A percentile compares a stretch with the other conserved stretches of the same genome.
Conservation (phyloP, 129 eudicot genomes). For the Silybum marianum region DNA sequence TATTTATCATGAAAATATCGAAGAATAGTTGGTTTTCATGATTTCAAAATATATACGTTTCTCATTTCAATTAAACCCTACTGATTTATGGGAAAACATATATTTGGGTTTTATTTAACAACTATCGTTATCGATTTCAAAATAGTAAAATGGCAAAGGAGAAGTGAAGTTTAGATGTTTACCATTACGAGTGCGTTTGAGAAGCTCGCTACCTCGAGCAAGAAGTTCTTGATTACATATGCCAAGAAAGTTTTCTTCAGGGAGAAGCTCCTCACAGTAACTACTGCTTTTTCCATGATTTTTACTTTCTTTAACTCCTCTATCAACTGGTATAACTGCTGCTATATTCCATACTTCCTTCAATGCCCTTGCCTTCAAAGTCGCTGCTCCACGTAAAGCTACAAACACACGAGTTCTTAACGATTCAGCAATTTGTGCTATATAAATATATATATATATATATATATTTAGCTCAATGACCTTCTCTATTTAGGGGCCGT, state of each 20-base stretch:
- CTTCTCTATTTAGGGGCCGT: not conserved
- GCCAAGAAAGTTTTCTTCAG: slow-evolving; percentile 78
- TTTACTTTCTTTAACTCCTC: slow-evolving; percentile 52
- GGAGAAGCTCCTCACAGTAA: slow-evolving; percentile 55
- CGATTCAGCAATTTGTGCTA: not conserved
- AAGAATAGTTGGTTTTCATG: not conserved
- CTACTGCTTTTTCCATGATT: slow-evolving; percentile 36
- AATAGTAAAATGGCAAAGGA: not conserved
- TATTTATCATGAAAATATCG: not conserved
- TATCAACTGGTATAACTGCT: slow-evolving; percentile 87
- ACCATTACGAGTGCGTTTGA: slow-evolving; percentile 95
- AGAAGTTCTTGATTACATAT: slow-evolving; percentile 85
- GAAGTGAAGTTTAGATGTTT: slow-evolving; percentile 19
- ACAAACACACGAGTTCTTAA: not conserved
- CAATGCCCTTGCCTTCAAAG: slow-evolving; percentile 91
- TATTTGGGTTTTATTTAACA: not conserved
- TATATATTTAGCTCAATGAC: not conserved
- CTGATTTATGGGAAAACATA: not conserved
- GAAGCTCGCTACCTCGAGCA: slow-evolving; percentile 91
- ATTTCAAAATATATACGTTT: not conserved
- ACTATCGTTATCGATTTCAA: not conserved
- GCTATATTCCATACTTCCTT: slow-evolving; percentile 97
- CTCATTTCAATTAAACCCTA: not conserved
- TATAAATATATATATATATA: not conserved
- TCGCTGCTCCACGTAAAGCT: slow-evolving; percentile 97